Percentiles rank a stretch among this genome's conserved stretches.
Evolutionary conservation across 2,329 filamentous ascomycete genomes (phyloP).

Genomic region (Xylariales sp.): DNA sequence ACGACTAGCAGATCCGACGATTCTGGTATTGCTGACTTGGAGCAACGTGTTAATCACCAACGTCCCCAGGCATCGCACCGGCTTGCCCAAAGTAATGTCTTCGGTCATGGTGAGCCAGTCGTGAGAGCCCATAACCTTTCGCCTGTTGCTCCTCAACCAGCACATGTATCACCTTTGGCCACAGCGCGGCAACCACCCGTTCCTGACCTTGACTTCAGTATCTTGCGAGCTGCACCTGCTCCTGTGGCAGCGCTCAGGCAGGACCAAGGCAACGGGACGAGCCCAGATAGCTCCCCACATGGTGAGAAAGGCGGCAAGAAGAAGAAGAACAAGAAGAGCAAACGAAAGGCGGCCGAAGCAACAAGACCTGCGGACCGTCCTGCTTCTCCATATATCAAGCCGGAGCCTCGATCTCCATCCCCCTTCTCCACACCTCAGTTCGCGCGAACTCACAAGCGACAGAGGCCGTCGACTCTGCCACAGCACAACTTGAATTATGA

Average conservation of each 20-base stretch:
- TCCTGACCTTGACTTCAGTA: conserved; percentile 24
- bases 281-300: conserved; percentile 57
- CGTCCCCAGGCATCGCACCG: conserved; percentile 29
- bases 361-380: conserved; percentile 36
- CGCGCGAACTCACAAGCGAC: conserved; percentile 52
- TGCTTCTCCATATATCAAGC: conserved; percentile 54
- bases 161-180: conserved; percentile 59
- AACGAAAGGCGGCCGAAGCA: conserved; percentile 47
- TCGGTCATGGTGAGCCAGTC: conserved; percentile 52
- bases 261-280: conserved; percentile 43
- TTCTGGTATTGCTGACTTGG: conserved; percentile 32
- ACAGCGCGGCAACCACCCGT: conserved; percentile 33
- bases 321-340: conserved; percentile 50
- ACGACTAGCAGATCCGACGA: conserved; percentile 38
- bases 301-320: conserved; percentile 43
- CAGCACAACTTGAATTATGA: conserved; percentile 36
- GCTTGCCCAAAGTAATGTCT: conserved; percentile 34
- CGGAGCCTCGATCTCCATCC: conserved; percentile 60
- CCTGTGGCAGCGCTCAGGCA: conserved; percentile 55
- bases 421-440: conserved; percentile 50
- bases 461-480: conserved; percentile 42
- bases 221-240: conserved; percentile 39
- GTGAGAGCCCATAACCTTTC: conserved; percentile 70
- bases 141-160: conserved; percentile 70
- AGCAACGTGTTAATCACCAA: conserved; percentile 29